Base-by-base conservation (phyloP, 2,329 filamentous ascomycete species). In the Scedosporium apiospermum region DNA sequence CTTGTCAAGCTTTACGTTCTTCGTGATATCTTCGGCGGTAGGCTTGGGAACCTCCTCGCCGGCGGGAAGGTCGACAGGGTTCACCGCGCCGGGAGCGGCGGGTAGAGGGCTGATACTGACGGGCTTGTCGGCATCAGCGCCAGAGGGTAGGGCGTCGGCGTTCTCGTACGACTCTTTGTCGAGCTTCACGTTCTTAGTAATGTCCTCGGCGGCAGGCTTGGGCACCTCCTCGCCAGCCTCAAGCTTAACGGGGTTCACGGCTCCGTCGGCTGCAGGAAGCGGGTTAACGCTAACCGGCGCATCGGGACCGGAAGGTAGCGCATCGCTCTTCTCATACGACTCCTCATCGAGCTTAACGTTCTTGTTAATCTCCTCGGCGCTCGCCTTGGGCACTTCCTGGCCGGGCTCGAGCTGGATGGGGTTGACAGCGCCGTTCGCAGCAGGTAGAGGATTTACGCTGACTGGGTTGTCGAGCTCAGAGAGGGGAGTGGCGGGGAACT, bases 111-210 rank as follows among this genome's bases (percentile, higher is more conserved):
- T 82, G 67, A 88, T 74, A 69, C 79, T 74, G 71, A 91, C 75
- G 62, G 78, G 74, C 72, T 84, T 78, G 66, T 81, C 34, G 57
- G 27, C 27, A 70, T 89, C 88, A 66, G 87, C 86, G 74, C 90
- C 90, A 55, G 23, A 14, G 12, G 51, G 51, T 10, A 55, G 21
- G 23, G 51, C 12, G 23, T 27, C 51, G 23, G 51, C 51, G 23
- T 55, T 27, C 73, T 95, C 88, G 75, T 97, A 98, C 1, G 91
- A 93, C 68, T 87, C 90, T 73, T 91, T 83, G 73, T 97, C 93
- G 21, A 90, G 83, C 70, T 87, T 85, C 70, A 96, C 83, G 60
- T 91, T 88, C 64, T 78, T 78, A 72, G 90, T 88, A 68, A 84
- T 78, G 66, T 88, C 88, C 73, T 90, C 89, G 60, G 81, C 75